These are phyloP conservation scores for Clavispora fructus DNA, from an alignment of 805 yeast genomes.

Conservation along the genomic window DNA sequence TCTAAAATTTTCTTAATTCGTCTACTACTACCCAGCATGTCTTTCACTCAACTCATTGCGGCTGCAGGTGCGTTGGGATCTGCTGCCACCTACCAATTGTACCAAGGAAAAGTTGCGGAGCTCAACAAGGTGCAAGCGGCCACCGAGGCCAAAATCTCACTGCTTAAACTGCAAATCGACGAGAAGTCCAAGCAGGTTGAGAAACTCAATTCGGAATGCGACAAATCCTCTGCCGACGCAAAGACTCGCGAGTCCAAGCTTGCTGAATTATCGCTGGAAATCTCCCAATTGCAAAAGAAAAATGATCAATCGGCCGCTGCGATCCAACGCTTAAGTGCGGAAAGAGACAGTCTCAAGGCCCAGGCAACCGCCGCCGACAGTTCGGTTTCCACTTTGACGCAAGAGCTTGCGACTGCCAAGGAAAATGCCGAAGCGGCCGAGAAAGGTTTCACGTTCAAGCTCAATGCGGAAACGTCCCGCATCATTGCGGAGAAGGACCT, in stretches of 20 bases:
- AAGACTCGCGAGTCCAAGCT: not conserved
- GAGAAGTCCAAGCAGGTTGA: not conserved
- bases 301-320: not conserved
- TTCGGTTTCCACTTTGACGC: not conserved
- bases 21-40: constrained; percentile 15
- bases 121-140: constrained; percentile 4
- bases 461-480: constrained; percentile 21
- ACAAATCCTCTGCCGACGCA: not conserved
- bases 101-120: constrained; percentile 15
- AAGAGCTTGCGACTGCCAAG: not conserved
- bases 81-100: constrained; percentile 16
- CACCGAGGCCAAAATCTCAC: not conserved
- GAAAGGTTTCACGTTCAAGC: constrained; percentile 18
- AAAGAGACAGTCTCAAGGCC: not conserved
- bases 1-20: not conserved
- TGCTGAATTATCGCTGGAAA: not conserved
- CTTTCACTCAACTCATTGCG: constrained; percentile 13
- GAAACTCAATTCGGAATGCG: not conserved
- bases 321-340: not conserved
- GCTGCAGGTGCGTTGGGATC: constrained; percentile 17
- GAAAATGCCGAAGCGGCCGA: constrained; percentile 8
- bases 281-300: not conserved
- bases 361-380: not conserved
- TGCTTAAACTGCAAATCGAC: not conserved
- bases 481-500: constrained; percentile 19